Evolutionary conservation across 192 early-diverging fungal genomes (phyloP).

Genomic region (Phlyctochytrium planicorne): DNA sequence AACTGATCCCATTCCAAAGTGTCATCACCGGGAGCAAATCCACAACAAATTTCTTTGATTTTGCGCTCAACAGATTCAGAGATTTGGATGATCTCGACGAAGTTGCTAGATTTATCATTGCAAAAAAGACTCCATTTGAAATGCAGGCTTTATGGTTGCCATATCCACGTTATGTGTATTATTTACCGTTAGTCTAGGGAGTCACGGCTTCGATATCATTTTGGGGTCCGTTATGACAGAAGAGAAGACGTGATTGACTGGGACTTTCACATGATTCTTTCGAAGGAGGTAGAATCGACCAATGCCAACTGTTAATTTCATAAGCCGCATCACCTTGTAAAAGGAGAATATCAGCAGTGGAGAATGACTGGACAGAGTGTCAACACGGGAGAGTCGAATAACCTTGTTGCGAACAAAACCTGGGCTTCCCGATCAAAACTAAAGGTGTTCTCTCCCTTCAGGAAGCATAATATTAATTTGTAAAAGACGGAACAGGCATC

Average conservation of each 20-base stretch:
- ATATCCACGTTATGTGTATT: background rate
- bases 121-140: background rate
- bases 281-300: conserved; percentile 21
- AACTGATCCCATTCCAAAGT: too few species aligned
- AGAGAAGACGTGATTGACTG: conserved; percentile 56
- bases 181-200: conserved; percentile 28
- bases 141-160: background rate
- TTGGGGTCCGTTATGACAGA: conserved; percentile 45
- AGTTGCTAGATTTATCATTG: conserved; percentile 10
- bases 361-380: background rate
- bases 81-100: conserved; percentile 59
- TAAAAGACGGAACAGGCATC: conserved; percentile 14
- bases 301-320: background rate
- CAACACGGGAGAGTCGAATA: background rate
- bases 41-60: conserved; percentile 45
- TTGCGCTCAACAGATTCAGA: conserved; percentile 44
- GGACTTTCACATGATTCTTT: conserved; percentile 64
- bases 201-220: conserved; percentile 33
- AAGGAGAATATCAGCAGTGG: background rate
- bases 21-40: too few species aligned
- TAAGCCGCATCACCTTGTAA: background rate
- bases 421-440: background rate
- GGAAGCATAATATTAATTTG: background rate
- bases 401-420: background rate
- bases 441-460: background rate